These are phyloP conservation scores for Trametes maxima DNA, from an alignment of 768 basidiomycete genomes.

Conservation along the genomic window DNA sequence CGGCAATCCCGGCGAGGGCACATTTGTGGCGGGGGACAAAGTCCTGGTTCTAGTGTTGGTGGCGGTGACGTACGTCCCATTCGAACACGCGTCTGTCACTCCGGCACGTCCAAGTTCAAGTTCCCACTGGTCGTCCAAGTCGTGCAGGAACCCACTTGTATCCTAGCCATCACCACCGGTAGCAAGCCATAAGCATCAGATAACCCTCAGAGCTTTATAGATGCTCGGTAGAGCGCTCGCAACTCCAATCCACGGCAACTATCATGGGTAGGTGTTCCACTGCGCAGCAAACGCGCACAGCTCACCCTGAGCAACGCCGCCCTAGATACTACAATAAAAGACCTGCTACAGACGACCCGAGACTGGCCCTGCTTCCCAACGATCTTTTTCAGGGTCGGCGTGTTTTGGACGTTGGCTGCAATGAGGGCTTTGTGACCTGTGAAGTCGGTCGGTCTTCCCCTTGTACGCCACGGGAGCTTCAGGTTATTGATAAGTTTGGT, in stretches of 20 bases:
- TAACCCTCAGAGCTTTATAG: too few species aligned
- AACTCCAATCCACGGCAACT: slow-evolving; percentile 69
- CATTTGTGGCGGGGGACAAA: too few species aligned
- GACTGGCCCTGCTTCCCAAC: slow-evolving; percentile 62
- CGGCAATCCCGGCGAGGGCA: too few species aligned
- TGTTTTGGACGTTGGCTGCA: slow-evolving; percentile 86
- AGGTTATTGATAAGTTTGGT: neutral
- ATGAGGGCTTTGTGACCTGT: slow-evolving; percentile 83
- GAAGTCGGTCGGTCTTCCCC: slow-evolving; percentile 71
- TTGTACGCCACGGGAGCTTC: too few species aligned
- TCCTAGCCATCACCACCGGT: too few species aligned
- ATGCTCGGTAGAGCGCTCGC: neutral
- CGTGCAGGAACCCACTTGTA: too few species aligned
- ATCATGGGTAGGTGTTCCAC: slow-evolving; percentile 53
- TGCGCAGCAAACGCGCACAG: neutral
- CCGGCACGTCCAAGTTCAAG: too few species aligned
- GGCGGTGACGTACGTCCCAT: too few species aligned
- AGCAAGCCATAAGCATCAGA: too few species aligned
- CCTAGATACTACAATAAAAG: slow-evolving; percentile 78
- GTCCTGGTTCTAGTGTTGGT: too few species aligned
- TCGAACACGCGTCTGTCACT: too few species aligned
- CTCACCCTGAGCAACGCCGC: slow-evolving; percentile 5
- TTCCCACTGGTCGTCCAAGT: too few species aligned
- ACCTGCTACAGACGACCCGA: slow-evolving; percentile 58
- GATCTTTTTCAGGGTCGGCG: slow-evolving; percentile 53